Conservation (phyloP, 192 early-diverging fungal species). For the Thoreauomyces humboldtii region DNA sequence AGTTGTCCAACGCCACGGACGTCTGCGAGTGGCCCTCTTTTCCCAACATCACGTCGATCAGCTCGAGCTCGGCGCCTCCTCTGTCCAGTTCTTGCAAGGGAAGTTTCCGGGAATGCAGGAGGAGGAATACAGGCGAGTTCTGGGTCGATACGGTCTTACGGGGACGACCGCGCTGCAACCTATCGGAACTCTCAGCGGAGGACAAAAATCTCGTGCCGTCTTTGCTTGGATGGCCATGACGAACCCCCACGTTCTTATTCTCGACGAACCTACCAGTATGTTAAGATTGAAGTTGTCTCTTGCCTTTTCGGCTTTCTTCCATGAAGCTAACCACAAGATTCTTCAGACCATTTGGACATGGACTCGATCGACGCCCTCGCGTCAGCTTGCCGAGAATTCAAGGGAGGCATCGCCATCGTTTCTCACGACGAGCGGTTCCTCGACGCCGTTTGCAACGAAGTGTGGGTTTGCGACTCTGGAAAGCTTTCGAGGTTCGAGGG, state of each 20-base stretch:
- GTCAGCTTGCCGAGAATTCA: constrained; percentile 78
- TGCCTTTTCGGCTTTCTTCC: constrained; percentile 9
- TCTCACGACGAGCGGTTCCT: constrained; percentile 85
- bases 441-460: constrained; percentile 74
- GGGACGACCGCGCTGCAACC: constrained; percentile 94
- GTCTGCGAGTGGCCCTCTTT: constrained; percentile 91
- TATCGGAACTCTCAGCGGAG: constrained; percentile 93
- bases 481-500: constrained; percentile 84
- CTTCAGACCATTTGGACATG: constrained; percentile 59
- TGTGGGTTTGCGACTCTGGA: constrained; percentile 92
- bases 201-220: constrained; percentile 85
- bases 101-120: constrained; percentile 89
- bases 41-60: constrained; percentile 98
- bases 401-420: constrained; percentile 90
- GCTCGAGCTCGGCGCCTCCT: constrained; percentile 77
- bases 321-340: too few species aligned
- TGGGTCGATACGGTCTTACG: constrained; percentile 94
- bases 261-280: constrained; percentile 73
- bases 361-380: constrained; percentile 92
- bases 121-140: constrained; percentile 92
- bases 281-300: constrained; percentile 8
- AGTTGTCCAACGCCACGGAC: constrained; percentile 84
- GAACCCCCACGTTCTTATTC: constrained; percentile 55
- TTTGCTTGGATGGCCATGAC: constrained; percentile 53
- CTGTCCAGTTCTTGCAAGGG: constrained; percentile 84